These are phyloP conservation scores for Rhizophora apiculata DNA, from an alignment of 345 rosid species.

Conservation along the genomic window DNA sequence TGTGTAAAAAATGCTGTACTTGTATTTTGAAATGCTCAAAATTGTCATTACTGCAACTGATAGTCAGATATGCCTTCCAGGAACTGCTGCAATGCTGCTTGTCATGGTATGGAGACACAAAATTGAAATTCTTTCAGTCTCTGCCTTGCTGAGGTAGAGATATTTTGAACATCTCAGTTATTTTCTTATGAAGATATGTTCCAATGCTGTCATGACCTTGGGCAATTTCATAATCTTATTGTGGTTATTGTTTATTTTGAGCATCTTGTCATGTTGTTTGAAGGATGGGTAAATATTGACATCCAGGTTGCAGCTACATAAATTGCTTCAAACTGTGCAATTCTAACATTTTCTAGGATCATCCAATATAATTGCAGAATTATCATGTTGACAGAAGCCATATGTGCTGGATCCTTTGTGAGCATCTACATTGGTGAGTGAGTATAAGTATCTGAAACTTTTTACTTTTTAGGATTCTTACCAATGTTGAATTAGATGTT, in stretches of 20 bases:
- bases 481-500: neutral
- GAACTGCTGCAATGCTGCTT: conserved; percentile 89
- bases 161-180: neutral
- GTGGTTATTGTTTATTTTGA: neutral
- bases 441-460: neutral
- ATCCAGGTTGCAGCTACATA: neutral
- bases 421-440: conserved; percentile 79
- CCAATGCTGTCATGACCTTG: neutral
- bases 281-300: neutral
- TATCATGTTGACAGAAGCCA: conserved; percentile 74
- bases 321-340: no score
- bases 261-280: neutral
- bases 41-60: conserved; percentile 11
- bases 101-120: conserved; percentile 73
- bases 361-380: conserved; percentile 49
- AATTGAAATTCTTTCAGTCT: conserved; percentile 59
- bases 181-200: conserved; percentile 1
- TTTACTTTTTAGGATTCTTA: neutral
- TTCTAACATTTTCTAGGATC: no score
- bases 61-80: conserved; percentile 26
- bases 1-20: neutral
- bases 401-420: conserved; percentile 74
- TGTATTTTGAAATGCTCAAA: conserved; percentile 1
- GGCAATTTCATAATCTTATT: neutral
- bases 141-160: conserved; percentile 62